Conservation (phyloP, 805 yeast genomes). For the Candida morakotiae region DNA sequence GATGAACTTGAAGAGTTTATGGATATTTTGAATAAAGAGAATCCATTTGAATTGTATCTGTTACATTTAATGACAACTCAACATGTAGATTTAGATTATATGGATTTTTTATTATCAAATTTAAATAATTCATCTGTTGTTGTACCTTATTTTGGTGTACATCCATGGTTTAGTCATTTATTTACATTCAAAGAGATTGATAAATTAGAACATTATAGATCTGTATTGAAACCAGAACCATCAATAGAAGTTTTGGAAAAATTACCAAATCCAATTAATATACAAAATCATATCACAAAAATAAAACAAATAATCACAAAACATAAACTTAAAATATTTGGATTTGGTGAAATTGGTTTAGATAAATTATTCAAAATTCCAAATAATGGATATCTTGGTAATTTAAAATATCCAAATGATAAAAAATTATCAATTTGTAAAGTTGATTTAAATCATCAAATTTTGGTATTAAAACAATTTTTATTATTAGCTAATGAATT, state of each 20-base stretch:
- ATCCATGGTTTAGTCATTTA: constrained; percentile 87
- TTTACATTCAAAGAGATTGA: constrained; percentile 30
- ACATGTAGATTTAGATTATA: constrained; percentile 26
- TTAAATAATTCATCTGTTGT: constrained; percentile 13
- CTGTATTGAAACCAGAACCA: constrained; percentile 43
- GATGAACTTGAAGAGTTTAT: constrained; percentile 10
- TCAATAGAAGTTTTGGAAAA: constrained; percentile 32
- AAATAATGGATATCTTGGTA: constrained; percentile 49
- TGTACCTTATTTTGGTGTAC: constrained; percentile 65
- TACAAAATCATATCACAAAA: constrained; percentile 30
- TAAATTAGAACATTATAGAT: constrained; percentile 53
- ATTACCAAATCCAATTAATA: constrained; percentile 60
- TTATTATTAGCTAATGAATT: constrained; percentile 50
- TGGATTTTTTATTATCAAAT: constrained; percentile 16
- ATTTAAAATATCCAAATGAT: constrained; percentile 13
- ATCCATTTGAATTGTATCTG: constrained; percentile 7
- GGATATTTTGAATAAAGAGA: constrained; percentile 8
- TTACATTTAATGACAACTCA: constrained; percentile 39
- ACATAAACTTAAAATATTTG: constrained; percentile 12
- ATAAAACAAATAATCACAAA: constrained; percentile 23
- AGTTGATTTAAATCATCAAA: constrained; percentile 68
- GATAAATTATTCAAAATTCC: constrained; percentile 77
- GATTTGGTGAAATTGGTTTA: constrained; percentile 89
- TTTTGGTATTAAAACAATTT: constrained; percentile 44
- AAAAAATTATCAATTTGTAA: constrained; percentile 37